phyloP scores from a whole-genome alignment of 192 early-diverging fungal genomes.

The Backusella mclennaniae region DNA sequence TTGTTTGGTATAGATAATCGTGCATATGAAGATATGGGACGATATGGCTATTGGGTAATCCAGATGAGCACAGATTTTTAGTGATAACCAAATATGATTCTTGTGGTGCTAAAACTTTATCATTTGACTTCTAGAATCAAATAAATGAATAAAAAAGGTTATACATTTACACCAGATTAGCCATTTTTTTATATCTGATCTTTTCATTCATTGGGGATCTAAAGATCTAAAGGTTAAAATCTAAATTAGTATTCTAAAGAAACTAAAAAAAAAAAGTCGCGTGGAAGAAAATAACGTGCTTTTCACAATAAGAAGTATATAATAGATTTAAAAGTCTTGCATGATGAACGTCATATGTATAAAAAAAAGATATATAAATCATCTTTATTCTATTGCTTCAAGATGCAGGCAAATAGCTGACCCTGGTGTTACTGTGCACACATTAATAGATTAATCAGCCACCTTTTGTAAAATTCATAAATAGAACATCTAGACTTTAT shows the following conservation, averaged over 20 bases:
- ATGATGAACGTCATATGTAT: background rate
- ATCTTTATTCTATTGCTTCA: background rate
- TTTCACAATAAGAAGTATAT: background rate
- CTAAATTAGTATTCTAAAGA: background rate
- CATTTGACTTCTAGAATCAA: background rate
- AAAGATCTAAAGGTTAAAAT: background rate
- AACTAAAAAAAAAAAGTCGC: background rate
- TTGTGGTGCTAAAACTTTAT: background rate
- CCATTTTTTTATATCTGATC: background rate
- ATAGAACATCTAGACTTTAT: background rate
- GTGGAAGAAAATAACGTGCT: background rate
- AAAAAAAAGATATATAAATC: background rate
- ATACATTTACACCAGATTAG: background rate
- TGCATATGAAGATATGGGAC: background rate
- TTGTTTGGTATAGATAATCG: background rate
- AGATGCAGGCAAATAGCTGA: background rate
- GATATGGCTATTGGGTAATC: background rate
- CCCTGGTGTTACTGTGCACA: background rate
- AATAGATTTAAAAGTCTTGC: too few relatives aligned
- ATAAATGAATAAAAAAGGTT: background rate
- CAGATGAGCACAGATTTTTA: background rate
- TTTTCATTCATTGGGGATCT: background rate
- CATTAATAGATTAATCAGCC: background rate
- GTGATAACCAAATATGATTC: background rate
- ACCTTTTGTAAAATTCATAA: background rate